These are phyloP conservation scores for Nicotiana tomentosiformis DNA, from an alignment of 257 asterid species.

Conservation along the genomic window DNA sequence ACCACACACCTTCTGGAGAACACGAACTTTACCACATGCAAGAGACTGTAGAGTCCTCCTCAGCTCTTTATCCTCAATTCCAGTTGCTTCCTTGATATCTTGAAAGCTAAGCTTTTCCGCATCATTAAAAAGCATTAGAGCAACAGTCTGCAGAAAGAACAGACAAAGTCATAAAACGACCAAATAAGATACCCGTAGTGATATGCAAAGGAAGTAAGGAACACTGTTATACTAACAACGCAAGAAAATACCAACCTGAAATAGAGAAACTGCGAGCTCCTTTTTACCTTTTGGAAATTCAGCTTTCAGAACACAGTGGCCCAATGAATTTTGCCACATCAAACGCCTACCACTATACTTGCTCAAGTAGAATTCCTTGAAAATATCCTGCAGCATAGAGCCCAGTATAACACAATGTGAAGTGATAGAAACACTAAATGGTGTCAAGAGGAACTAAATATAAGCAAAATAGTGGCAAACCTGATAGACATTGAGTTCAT, in stretches of 20 bases:
- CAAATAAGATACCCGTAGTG: too few species aligned
- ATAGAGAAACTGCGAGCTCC: conserved; percentile 97
- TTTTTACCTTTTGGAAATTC: conserved; percentile 84
- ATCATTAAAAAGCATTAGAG: conserved; percentile 89
- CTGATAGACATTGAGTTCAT: conserved; percentile 93
- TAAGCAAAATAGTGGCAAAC: conserved; percentile 30
- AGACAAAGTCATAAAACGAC: neutral
- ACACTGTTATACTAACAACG: neutral
- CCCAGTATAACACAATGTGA: neutral
- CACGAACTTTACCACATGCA: conserved; percentile 96
- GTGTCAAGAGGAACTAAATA: conserved; percentile 7
- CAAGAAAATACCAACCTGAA: conserved; percentile 32
- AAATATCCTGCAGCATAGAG: conserved; percentile 60
- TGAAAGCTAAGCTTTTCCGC: conserved; percentile 77
- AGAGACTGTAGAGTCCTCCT: conserved; percentile 93
- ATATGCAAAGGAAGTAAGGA: neutral
- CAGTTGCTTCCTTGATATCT: conserved; percentile 87
- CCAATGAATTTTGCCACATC: conserved; percentile 99
- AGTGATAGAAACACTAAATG: neutral
- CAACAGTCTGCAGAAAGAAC: conserved; percentile 64
- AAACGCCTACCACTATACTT: conserved; percentile 94
- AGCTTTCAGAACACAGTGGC: conserved; percentile 90
- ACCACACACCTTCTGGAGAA: conserved; percentile 71
- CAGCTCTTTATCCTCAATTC: conserved; percentile 91
- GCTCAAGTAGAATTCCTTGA: conserved; percentile 92